These are phyloP conservation scores for Diutina siamensis DNA, from an alignment of 1,139 yeast genomes.

Conservation along the genomic window DNA sequence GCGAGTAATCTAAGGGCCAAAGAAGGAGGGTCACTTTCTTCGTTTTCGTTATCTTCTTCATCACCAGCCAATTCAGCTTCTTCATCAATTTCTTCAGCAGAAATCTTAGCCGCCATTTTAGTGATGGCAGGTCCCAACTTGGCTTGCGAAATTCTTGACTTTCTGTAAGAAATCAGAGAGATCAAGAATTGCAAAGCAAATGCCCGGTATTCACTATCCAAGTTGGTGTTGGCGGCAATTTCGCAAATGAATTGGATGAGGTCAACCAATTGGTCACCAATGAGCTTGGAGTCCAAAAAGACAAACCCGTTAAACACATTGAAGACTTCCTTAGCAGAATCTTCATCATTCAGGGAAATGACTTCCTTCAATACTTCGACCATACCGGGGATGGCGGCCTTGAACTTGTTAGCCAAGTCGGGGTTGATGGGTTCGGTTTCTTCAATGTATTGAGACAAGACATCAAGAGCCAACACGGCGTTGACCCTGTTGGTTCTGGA, in stretches of 20 bases:
- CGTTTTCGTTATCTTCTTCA: slow-evolving; percentile 85
- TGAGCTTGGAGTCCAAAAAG: slow-evolving; percentile 61
- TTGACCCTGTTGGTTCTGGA: slow-evolving; percentile 70
- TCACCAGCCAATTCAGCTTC: slow-evolving; percentile 64
- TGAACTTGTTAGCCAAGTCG: slow-evolving; percentile 47
- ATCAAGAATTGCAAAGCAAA: slow-evolving; percentile 81
- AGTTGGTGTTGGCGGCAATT: slow-evolving; percentile 52
- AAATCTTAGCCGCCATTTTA: slow-evolving; percentile 60
- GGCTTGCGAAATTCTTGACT: slow-evolving; percentile 40
- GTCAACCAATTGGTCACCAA: slow-evolving; percentile 65
- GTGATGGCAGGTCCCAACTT: slow-evolving; percentile 79
- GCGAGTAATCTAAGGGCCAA: slow-evolving; percentile 77
- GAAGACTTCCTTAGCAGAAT: slow-evolving; percentile 64
- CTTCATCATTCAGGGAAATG: slow-evolving; percentile 58
- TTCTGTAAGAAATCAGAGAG: slow-evolving; percentile 63
- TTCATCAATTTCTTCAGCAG: slow-evolving; percentile 70
- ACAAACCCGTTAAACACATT: slow-evolving; percentile 77
- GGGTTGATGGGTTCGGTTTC: slow-evolving; percentile 37
- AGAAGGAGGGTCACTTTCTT: slow-evolving; percentile 71
- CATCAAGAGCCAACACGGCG: slow-evolving; percentile 74
- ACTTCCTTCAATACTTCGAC: slow-evolving; percentile 73
- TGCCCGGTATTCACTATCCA: slow-evolving; percentile 74
- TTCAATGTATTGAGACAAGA: slow-evolving; percentile 57
- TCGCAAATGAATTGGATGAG: slow-evolving; percentile 67
- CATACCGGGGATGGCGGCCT: slow-evolving; percentile 65